Evolutionary conservation across 352 stramenopile genomes (phyloP).

Genomic region (Pythium phragmiticola): DNA sequence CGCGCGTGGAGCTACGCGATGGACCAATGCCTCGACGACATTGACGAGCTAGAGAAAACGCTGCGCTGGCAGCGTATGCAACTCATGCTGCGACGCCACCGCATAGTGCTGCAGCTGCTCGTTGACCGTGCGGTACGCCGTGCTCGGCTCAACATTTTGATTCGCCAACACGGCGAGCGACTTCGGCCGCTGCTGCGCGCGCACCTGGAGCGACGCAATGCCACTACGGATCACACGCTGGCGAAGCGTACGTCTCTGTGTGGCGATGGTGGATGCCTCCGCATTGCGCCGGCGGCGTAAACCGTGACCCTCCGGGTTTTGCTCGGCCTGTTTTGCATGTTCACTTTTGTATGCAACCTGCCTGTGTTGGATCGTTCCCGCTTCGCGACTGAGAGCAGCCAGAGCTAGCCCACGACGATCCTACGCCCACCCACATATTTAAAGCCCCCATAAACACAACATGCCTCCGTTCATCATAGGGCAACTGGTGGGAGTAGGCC

Average conservation of each 20-base stretch:
- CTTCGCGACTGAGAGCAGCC: background rate
- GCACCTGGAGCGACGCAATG: slow-evolving; percentile 19
- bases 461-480: background rate
- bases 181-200: slow-evolving; percentile 16
- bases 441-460: slow-evolving; percentile 11
- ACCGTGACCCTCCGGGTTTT: background rate
- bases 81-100: slow-evolving; percentile 37
- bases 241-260: background rate
- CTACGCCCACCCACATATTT: slow-evolving; percentile 8
- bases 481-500: too few relatives aligned
- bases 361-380: background rate
- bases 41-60: slow-evolving; percentile 33
- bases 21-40: slow-evolving; percentile 25
- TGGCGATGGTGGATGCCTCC: background rate
- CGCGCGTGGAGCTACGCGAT: slow-evolving; percentile 29
- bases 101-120: slow-evolving; percentile 34
- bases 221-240: background rate
- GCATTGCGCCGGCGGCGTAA: slow-evolving; percentile 9
- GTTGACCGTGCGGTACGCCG: slow-evolving; percentile 25
- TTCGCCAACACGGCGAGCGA: slow-evolving; percentile 20
- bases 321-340: background rate
- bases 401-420: too few relatives aligned
- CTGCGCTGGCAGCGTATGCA: slow-evolving; percentile 33
- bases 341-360: background rate
- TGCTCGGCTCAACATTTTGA: slow-evolving; percentile 29